Evolutionary conservation across 2,329 filamentous ascomycete genomes (phyloP), one percentile per base, ranked within the genome.

Genomic region (Ophiostoma quercus): DNA sequence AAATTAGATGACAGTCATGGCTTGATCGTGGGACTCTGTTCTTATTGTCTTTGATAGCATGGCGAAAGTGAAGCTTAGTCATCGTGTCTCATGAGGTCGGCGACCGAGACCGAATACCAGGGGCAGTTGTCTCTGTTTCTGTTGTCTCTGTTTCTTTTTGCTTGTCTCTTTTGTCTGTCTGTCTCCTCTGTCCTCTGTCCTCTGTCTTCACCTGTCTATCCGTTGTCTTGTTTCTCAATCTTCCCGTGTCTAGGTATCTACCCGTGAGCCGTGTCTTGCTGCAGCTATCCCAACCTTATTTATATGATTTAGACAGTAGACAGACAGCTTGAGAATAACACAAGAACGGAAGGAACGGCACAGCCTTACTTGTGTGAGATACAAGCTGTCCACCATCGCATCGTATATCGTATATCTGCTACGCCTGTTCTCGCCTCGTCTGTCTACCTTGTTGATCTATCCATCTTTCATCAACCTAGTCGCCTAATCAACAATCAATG

Each of bases 1-100:
- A 25, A 25, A 25, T 22, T 62, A 29, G 57, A 62, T 62, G 57
- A 32, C 57, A 62, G 57, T 62, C 43, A n/a, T 47, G 43, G 43
- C 43, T 47, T n/a, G 16, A 47, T 19, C 43, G 43, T 16, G 41
- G 16, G 41, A 19, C 41, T 43, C 41, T 12, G 16, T 12, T 47
- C 41, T 47, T 9, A 4, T 14, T 16, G 39, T 41, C 8, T 41
- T 41, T 41, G 39, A 41, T 12, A 14, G 39, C 34, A 39, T 41
- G 39, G 39, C 16, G 43, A 7, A 1, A n/a, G 16, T 6, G 19
- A 5, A 1, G 7, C 16, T 62, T 32, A 62, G 57, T 62, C 57
- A 62, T 32, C 22, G 16, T 62, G 57, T 32, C 25, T 62, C 57
- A 62, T 14, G 11, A 32, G 25, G 25, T 62, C 57, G 25, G 57